These are phyloP conservation scores for Elsinoe perseae DNA, from an alignment of 2,329 filamentous ascomycete species.

Conservation along the genomic window DNA sequence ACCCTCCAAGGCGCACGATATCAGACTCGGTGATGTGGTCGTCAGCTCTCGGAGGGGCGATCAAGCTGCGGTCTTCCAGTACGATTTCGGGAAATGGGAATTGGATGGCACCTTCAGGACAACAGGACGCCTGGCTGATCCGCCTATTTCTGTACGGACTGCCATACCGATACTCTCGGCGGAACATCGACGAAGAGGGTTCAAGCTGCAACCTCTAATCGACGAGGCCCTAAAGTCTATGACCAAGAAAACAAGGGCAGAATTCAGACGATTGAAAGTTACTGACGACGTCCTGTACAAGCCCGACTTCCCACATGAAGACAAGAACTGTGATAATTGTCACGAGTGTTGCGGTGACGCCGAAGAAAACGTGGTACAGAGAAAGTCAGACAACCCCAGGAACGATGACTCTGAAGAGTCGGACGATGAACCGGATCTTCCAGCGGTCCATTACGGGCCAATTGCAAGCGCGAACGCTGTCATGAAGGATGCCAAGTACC, in stretches of 20 bases:
- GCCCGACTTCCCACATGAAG: background rate
- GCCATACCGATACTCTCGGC: background rate
- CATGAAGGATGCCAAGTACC: slow-evolving; percentile 4
- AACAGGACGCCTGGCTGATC: slow-evolving; percentile 19
- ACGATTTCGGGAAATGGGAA: slow-evolving; percentile 22
- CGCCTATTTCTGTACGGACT: slow-evolving; percentile 12
- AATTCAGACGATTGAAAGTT: background rate
- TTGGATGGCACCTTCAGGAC: slow-evolving; percentile 16
- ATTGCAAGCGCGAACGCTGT: too few species aligned
- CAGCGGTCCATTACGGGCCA: too few species aligned
- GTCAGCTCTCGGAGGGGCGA: slow-evolving; percentile 21
- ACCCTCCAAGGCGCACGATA: slow-evolving; percentile 19
- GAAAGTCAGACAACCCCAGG: too few species aligned
- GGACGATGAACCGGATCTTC: too few species aligned
- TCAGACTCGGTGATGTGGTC: slow-evolving; percentile 26
- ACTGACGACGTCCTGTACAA: background rate
- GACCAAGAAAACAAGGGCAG: background rate
- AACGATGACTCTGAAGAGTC: too few species aligned
- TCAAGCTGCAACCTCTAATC: background rate
- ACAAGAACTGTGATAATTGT: background rate
- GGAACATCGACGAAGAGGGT: background rate
- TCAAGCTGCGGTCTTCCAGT: slow-evolving; percentile 24
- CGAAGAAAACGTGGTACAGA: too few species aligned
- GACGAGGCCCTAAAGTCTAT: slow-evolving; percentile 26
- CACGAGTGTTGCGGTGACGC: background rate